Evolutionary conservation across 1,139 yeast genomes (phyloP).

Genomic region (Kodamaea plutei): DNA sequence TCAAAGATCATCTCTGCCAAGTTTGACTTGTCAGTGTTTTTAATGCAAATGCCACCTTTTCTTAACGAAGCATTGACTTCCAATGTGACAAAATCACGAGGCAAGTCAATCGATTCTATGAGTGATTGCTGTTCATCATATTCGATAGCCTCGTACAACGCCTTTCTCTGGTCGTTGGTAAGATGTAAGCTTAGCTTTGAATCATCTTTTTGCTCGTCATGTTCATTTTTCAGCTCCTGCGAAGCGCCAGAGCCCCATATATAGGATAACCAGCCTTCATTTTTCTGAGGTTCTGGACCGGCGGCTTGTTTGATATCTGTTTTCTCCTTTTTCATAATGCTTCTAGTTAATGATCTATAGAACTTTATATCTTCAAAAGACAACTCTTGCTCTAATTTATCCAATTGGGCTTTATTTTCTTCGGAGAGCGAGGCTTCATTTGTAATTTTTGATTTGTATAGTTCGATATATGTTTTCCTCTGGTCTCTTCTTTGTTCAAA

Average conservation of each 20-base stretch:
- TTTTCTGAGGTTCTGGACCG: not conserved
- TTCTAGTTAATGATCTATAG: slow-evolving; percentile 76
- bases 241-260: slow-evolving; percentile 16
- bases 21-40: slow-evolving; percentile 33
- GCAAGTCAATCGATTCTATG: slow-evolving; percentile 56
- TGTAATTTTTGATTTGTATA: slow-evolving; percentile 59
- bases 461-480: slow-evolving; percentile 59
- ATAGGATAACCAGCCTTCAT: slow-evolving; percentile 26
- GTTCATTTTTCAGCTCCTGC: slow-evolving; percentile 4
- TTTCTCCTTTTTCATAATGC: slow-evolving; percentile 58
- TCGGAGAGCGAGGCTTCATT: slow-evolving; percentile 21
- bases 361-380: slow-evolving; percentile 78
- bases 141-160: slow-evolving; percentile 89
- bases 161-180: slow-evolving; percentile 68
- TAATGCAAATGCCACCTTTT: slow-evolving; percentile 73
- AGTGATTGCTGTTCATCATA: slow-evolving; percentile 67
- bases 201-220: slow-evolving; percentile 16
- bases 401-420: slow-evolving; percentile 38
- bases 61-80: slow-evolving; percentile 66
- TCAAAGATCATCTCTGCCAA: slow-evolving; percentile 80
- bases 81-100: slow-evolving; percentile 66
- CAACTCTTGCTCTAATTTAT: slow-evolving; percentile 55
- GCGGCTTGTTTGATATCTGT: slow-evolving; percentile 2
- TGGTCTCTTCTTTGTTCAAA: slow-evolving; percentile 69
- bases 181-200: slow-evolving; percentile 36